Base-by-base conservation (phyloP, 2,329 filamentous ascomycete genomes). In the Ophiocordyceps camponoti-saundersi region DNA sequence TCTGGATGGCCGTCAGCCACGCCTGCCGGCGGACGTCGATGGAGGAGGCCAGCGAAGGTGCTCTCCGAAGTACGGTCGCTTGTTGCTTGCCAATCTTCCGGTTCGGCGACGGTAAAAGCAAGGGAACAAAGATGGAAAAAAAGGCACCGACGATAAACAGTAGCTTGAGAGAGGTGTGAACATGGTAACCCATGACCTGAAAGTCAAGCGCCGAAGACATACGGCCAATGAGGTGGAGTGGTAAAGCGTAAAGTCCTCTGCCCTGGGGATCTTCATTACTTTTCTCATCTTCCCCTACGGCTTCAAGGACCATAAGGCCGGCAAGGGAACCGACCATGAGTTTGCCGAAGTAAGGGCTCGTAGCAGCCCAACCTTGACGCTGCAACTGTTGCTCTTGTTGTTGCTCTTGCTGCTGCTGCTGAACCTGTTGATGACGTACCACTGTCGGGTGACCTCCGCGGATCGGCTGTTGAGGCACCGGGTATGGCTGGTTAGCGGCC, bases 271-370 rank as follows among this genome's bases (percentile, higher is more conserved):
- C 71, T 45, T 84, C 79, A 44, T 71, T 74, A 55, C 77, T 75
- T 59, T 77, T 64, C 63, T 87, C 76, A 53, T 80, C 67, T 59
- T 83, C 75, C 34, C 73, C 72, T 47, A 89, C 71, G 1, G 86
- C 87, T 64, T 95, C 88, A 54, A 95, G 66, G 32, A 95, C 74
- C 89, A 96, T 95, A 18, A 96, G 70, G 15, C 87, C 88, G 22
- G 89, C 90, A 49, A 96, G 74, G 18, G 89, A 90, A 41, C 90
- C 90, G 6, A 95, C 80, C 85, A 95, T 92, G 53, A 95, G 72
- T 65, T 93, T 94, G 46, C 76, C 77, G 48, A 76, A 72, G 50
- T 79, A 80, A 1, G 73, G 73, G 13, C 63, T 68, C 6, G 67
- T 63, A 49, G 69, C 71, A 46, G 68, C 69, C 75, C 77, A 81